Conservation (phyloP, 176 grass and related monocot species). For the Carex littledalei region DNA sequence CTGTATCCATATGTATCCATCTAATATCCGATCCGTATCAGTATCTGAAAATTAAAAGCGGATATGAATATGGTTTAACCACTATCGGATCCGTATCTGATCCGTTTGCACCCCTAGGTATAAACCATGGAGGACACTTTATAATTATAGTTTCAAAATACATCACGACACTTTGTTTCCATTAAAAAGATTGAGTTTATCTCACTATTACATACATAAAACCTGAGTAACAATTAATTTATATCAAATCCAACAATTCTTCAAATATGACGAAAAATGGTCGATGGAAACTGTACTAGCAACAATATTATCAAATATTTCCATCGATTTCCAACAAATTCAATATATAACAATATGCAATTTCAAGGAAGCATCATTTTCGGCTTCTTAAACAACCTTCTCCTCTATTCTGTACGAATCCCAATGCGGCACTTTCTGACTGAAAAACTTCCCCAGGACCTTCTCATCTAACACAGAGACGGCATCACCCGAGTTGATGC, state of each 20-base stretch:
- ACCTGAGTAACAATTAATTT: background rate
- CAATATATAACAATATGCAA: background rate
- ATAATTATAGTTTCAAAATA: too few relatives aligned
- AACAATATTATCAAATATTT: background rate
- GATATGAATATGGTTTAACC: too few relatives aligned
- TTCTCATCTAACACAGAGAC: constrained; percentile 43
- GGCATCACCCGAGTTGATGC: constrained; percentile 54
- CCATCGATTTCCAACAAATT: background rate
- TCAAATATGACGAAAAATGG: background rate
- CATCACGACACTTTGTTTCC: background rate
- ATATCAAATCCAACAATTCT: background rate
- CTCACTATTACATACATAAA: background rate
- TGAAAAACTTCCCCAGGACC: constrained; percentile 47
- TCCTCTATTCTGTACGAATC: constrained; percentile 34
- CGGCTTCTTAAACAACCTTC: background rate
- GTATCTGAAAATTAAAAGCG: too few relatives aligned
- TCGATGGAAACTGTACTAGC: background rate
- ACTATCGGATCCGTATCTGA: too few relatives aligned
- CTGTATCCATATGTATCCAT: too few relatives aligned
- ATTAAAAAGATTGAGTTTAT: background rate
- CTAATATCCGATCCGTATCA: too few relatives aligned
- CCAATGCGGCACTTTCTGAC: constrained; percentile 44
- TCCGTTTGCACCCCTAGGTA: too few relatives aligned
- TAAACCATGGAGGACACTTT: too few relatives aligned
- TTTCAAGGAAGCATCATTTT: background rate